These are phyloP conservation scores for Phyllostachys edulis DNA, from an alignment of 176 grass and related monocot genomes.

Conservation along the genomic window DNA sequence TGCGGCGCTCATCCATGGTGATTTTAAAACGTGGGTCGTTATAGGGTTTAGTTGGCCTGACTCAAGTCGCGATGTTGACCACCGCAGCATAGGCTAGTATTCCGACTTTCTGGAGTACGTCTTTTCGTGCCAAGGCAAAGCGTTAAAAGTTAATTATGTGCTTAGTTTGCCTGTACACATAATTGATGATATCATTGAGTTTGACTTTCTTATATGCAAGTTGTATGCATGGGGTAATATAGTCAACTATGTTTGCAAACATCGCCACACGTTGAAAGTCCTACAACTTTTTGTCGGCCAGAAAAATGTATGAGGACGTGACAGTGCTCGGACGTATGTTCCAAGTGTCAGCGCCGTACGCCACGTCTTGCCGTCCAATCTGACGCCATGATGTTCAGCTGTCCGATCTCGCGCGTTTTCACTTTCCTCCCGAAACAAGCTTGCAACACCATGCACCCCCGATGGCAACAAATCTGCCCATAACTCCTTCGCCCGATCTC, in stretches of 20 bases:
- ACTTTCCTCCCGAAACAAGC: no score
- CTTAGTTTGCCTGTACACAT: not conserved
- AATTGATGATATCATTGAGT: not conserved
- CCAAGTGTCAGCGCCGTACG: no score
- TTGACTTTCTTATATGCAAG: not conserved
- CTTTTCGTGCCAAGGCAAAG: not conserved
- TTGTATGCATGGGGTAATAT: not conserved
- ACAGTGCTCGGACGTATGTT: no score
- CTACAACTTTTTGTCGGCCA: not conserved
- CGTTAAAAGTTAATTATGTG: not conserved
- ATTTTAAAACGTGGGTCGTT: no score
- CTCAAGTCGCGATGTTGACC: not conserved
- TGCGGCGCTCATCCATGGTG: not conserved
- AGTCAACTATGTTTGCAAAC: not conserved
- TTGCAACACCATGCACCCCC: no score
- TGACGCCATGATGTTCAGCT: no score
- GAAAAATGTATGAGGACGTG: not conserved
- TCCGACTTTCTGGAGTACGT: not conserved
- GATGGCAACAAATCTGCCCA: no score
- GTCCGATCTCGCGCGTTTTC: no score
- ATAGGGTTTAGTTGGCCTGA: not conserved
- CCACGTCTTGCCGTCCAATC: no score
- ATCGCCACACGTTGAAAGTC: not conserved
- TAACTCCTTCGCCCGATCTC: no score
- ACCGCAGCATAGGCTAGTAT: not conserved